A percentile compares a stretch with the other conserved stretches of the same genome.
Conservation (phyloP, 345 rosid species). For the Populus pruinosa region DNA sequence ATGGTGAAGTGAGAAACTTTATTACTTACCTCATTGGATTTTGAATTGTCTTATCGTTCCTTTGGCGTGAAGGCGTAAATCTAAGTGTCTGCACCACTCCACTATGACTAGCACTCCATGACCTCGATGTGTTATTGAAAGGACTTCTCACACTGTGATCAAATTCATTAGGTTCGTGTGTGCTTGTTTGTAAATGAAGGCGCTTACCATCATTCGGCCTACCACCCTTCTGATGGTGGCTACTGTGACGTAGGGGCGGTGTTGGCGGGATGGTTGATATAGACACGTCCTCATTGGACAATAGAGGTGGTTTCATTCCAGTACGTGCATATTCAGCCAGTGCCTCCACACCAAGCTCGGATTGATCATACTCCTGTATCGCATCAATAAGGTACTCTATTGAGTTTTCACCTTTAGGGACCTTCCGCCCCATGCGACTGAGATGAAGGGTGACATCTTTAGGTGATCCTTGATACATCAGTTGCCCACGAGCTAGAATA, state of each 20-base stretch:
- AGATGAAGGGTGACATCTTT: constrained; percentile 51
- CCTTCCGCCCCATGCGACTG: constrained; percentile 48
- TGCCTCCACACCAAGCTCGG: constrained; percentile 48
- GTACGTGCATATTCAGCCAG: constrained; percentile 49
- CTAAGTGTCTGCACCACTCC: constrained; percentile 43
- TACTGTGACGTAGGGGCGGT: constrained; percentile 20
- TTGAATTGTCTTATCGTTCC: constrained; percentile 24
- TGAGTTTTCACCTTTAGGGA: constrained; percentile 53
- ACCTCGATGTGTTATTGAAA: constrained; percentile 32
- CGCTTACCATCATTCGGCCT: constrained; percentile 19
- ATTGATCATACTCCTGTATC: constrained; percentile 58
- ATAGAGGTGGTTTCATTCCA: constrained; percentile 49
- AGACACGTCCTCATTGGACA: constrained; percentile 32
- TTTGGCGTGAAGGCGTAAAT: constrained; percentile 45
- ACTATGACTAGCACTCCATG: constrained; percentile 47
- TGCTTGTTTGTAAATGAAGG: constrained; percentile 25
- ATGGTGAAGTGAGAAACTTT: background rate
- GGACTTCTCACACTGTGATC: constrained; percentile 53
- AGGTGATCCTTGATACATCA: constrained; percentile 65
- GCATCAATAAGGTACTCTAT: constrained; percentile 60
- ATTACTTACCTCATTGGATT: constrained; percentile 41
- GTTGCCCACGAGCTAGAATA: constrained; percentile 61
- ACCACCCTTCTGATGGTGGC: constrained; percentile 11
- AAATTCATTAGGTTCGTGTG: constrained; percentile 24
- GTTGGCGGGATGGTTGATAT: constrained; percentile 29